Percentiles rank a stretch among this genome's conserved stretches.
phyloP scores from a whole-genome alignment of 208 protist species.

The Eutreptiella sp. region DNA sequence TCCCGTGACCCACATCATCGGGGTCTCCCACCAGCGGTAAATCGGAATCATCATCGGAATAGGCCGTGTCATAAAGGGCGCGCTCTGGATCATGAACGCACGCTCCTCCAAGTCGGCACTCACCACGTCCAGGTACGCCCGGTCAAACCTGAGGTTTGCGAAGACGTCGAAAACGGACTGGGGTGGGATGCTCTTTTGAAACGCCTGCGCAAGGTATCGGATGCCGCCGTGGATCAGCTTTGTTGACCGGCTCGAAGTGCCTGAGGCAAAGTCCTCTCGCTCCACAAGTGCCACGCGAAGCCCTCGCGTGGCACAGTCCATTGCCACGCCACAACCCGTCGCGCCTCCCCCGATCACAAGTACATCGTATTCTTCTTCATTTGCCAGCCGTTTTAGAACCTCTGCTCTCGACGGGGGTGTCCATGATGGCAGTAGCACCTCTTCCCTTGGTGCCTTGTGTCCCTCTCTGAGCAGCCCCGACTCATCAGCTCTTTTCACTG shows the following conservation, averaged over 20 bases:
- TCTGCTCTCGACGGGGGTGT: constrained; percentile 5
- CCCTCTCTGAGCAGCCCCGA: too few species aligned
- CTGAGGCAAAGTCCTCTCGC: constrained; percentile 87
- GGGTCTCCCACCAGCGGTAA: constrained; percentile 71
- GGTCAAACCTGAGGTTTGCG: constrained; percentile 43
- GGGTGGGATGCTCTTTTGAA: constrained; percentile 67
- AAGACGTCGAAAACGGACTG: constrained; percentile 52
- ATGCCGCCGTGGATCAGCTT: constrained; percentile 95
- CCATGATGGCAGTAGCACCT: too few species aligned
- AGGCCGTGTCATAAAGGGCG: constrained; percentile 78
- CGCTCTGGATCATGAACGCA: constrained; percentile 81
- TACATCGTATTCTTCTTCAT: constrained; percentile 73
- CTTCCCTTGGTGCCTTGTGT: too few species aligned
- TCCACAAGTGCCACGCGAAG: constrained; percentile 84
- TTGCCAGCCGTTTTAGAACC: constrained; percentile 15
- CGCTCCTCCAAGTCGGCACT: constrained; percentile 81
- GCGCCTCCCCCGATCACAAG: constrained; percentile 91
- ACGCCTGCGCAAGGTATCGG: constrained; percentile 77
- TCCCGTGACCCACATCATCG: constrained; percentile 66
- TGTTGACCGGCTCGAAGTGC: constrained; percentile 84
- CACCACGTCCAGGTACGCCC: constrained; percentile 76
- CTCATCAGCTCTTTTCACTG: too few species aligned
- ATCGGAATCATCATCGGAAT: constrained; percentile 85
- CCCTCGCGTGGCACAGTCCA: constrained; percentile 85
- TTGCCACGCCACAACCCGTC: constrained; percentile 78